Conservation (phyloP, 768 basidiomycete genomes). For the Kwoniella dejecticola region DNA sequence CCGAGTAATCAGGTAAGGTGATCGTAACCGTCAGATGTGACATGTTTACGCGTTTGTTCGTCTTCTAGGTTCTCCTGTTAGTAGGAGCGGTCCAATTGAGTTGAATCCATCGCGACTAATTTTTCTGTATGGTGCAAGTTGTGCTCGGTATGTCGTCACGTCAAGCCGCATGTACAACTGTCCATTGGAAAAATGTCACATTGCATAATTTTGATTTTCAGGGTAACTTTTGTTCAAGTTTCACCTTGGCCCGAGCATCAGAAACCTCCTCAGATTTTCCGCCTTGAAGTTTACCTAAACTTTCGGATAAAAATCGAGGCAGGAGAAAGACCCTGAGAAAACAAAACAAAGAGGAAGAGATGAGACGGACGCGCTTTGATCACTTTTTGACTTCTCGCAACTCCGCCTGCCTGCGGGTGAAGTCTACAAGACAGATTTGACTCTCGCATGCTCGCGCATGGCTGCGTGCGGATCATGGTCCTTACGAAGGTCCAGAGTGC, state of each 20-base stretch:
- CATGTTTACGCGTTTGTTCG: conserved; percentile 5
- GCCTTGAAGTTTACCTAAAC: not conserved
- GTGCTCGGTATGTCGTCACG: conserved; percentile 3
- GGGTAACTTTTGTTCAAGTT: not conserved
- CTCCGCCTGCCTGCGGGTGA: not conserved
- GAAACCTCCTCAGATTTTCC: not conserved
- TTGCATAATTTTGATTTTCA: conserved; percentile 4
- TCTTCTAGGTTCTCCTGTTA: too few relatives aligned
- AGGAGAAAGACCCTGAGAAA: not conserved
- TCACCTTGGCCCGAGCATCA: too few relatives aligned
- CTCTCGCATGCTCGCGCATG: too few relatives aligned
- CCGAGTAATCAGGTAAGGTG: too few relatives aligned
- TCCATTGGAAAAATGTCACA: conserved; percentile 7
- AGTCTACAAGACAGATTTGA: not conserved
- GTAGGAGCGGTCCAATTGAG: too few relatives aligned
- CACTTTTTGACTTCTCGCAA: not conserved
- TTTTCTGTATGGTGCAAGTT: too few relatives aligned
- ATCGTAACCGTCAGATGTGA: not conserved
- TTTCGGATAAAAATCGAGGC: not conserved
- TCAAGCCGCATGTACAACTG: not conserved
- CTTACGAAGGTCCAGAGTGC: too few relatives aligned
- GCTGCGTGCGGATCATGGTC: too few relatives aligned
- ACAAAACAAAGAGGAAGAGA: not conserved
- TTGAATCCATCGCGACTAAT: too few relatives aligned
- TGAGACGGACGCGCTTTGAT: conserved; percentile 1